Evolutionary conservation across 768 basidiomycete genomes (phyloP), one percentile per base, ranked within the genome.

Genomic region (Leucosporidium creatinivorum): DNA sequence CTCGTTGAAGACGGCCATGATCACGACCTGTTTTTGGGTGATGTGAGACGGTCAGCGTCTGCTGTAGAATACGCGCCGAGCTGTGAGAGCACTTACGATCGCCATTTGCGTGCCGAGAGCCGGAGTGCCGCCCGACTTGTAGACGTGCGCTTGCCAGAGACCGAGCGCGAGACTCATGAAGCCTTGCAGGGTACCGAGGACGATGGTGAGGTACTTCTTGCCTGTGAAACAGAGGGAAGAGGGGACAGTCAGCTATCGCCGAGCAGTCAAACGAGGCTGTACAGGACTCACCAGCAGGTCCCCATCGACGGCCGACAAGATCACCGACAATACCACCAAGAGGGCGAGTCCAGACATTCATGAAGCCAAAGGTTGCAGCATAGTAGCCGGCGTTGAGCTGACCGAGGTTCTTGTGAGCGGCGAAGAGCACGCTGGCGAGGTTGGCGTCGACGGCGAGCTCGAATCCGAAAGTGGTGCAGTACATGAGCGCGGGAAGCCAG

Each of bases 371-470:
- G 19, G 77, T 74, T 18, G 76, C 73, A 4, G 79, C 77, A 58
- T 30, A 71, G 71, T 85, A 85, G 17, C 84, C 85, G 23, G 84
- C 83, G 52, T 80, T 79, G 33, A 82, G 80, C 73, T 83, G 83
- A 21, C 80, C 79, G 62, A 85, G 82, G 58, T 78, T 77, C 60
- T 67, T 77, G 75, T 78, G 82, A 23, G 82, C 73, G 13, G 54
- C 73, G 69, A 79, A 81, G 21, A 85, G 76, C 12, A 83, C 79
- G 64, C 78, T 81, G n/a, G 82, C 80, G 70, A 85, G 77, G 67
- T 82, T 81, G 10, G 81, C 81, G 70, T 86, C 84, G 52, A 86
- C 80, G 1, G 82, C 81, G 10, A 86, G 80, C 75, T 86, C 85
- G 56, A 58, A 59, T 8, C 70, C 70, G 63, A 70, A 70, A 3